Evolutionary conservation across 306 rosid genomes (phyloP).

Genomic region (Corylus americana): DNA sequence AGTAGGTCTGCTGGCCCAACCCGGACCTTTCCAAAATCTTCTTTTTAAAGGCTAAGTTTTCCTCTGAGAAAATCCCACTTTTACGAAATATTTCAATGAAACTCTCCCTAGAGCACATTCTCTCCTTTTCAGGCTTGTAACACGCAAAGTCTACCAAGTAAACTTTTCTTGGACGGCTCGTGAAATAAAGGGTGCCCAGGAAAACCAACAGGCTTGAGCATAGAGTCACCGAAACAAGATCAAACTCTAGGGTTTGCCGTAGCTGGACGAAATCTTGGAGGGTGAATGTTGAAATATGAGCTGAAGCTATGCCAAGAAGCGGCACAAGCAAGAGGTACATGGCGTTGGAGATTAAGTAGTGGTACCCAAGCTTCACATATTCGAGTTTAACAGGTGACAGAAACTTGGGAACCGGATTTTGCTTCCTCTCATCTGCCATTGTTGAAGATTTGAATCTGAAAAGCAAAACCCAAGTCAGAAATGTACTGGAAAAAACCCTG

Average conservation of each 20-base stretch:
- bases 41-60: constrained; percentile 65
- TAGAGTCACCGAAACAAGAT: constrained; percentile 26
- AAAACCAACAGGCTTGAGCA: constrained; percentile 59
- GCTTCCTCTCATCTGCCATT: constrained; percentile 24
- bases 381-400: constrained; percentile 64
- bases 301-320: constrained; percentile 36
- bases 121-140: constrained; percentile 52
- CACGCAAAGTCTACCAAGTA: constrained; percentile 71
- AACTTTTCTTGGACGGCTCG: constrained; percentile 64
- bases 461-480: no score
- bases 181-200: constrained; percentile 66
- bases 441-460: no score
- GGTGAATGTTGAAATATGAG: constrained; percentile 57
- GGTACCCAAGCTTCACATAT: constrained; percentile 91
- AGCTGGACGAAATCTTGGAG: constrained; percentile 32
- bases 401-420: constrained; percentile 54
- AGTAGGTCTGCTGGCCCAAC: constrained; percentile 67
- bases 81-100: constrained; percentile 47
- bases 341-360: constrained; percentile 77
- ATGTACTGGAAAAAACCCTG: no score
- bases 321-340: constrained; percentile 73
- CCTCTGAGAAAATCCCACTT: constrained; percentile 52
- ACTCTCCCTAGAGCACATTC: constrained; percentile 45
- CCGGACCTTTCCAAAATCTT: constrained; percentile 82
- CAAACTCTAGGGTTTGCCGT: constrained; percentile 57